These are phyloP conservation scores for Solioccasus polychromus DNA, from an alignment of 768 basidiomycete species.

Conservation along the genomic window DNA sequence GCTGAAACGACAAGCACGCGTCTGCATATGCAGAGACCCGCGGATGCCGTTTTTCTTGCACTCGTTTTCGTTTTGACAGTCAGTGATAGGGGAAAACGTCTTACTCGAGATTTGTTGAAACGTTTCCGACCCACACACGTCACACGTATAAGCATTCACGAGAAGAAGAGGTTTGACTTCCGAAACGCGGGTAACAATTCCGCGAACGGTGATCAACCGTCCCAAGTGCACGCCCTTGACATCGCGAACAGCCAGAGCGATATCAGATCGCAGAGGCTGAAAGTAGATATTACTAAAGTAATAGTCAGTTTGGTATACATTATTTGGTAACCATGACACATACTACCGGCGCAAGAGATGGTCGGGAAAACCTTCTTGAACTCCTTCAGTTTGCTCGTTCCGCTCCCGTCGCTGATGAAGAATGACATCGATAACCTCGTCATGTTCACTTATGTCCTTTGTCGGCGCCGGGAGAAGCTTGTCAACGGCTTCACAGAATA, in stretches of 20 bases:
- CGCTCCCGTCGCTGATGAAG: slow-evolving; percentile 89
- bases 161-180: slow-evolving; percentile 97
- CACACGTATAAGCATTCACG: slow-evolving; percentile 98
- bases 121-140: slow-evolving; percentile 96
- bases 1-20: slow-evolving; percentile 92
- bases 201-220: slow-evolving; percentile 90
- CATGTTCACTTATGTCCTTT: slow-evolving; percentile 84
- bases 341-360: slow-evolving; percentile 95
- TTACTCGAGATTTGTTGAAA: slow-evolving; percentile 96
- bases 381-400: slow-evolving; percentile 75
- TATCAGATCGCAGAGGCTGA: slow-evolving; percentile 73
- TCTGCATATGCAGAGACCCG: slow-evolving; percentile 98
- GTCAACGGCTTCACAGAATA: slow-evolving; percentile 92
- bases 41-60: slow-evolving; percentile 83
- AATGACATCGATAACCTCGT: slow-evolving; percentile 96
- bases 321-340: slow-evolving; percentile 34
- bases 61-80: slow-evolving; percentile 83
- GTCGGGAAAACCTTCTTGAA: slow-evolving; percentile 80
- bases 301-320: slow-evolving; percentile 12
- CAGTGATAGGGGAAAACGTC: slow-evolving; percentile 82
- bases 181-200: slow-evolving; percentile 97
- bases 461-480: slow-evolving; percentile 84
- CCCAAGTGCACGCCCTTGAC: slow-evolving; percentile 88
- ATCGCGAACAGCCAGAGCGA: slow-evolving; percentile 85
- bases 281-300: slow-evolving; percentile 86